phyloP scores from a whole-genome alignment of 2,329 filamentous ascomycete genomes.

The Exserohilum rostratum region DNA sequence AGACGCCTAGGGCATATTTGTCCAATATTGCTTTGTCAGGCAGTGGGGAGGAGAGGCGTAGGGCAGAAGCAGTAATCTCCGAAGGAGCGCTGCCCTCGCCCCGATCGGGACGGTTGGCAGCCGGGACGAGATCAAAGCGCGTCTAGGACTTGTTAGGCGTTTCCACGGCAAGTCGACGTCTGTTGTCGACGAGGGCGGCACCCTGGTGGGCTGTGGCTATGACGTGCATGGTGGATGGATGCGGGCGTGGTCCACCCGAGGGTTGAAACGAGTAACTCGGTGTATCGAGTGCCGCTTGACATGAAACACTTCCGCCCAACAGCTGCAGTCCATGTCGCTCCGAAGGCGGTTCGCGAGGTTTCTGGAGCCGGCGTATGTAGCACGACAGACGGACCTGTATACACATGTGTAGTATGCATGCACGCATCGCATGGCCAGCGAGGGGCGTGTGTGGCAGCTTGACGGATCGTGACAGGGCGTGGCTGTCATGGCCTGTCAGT shows the following conservation, averaged over 20 bases:
- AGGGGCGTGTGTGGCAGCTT: too few relatives aligned
- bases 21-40: constrained; percentile 30
- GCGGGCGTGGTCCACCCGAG: neutral
- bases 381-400: too few relatives aligned
- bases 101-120: neutral
- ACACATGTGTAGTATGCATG: too few relatives aligned
- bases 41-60: constrained; percentile 16
- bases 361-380: too few relatives aligned
- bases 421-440: too few relatives aligned
- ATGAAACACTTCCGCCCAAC: constrained; percentile 1
- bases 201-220: neutral
- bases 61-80: constrained; percentile 27
- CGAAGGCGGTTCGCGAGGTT: too few relatives aligned
- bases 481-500: too few relatives aligned
- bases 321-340: too few relatives aligned
- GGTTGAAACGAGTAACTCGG: constrained; percentile 10
- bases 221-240: constrained; percentile 4
- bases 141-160: neutral
- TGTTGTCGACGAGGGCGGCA: too few relatives aligned
- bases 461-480: too few relatives aligned
- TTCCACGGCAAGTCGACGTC: neutral
- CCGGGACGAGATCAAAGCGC: neutral
- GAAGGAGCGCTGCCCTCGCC: neutral
- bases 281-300: constrained; percentile 3
- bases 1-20: too few relatives aligned